Conservation (phyloP, 2,329 filamentous ascomycete species). For the Helotiales sp. region DNA sequence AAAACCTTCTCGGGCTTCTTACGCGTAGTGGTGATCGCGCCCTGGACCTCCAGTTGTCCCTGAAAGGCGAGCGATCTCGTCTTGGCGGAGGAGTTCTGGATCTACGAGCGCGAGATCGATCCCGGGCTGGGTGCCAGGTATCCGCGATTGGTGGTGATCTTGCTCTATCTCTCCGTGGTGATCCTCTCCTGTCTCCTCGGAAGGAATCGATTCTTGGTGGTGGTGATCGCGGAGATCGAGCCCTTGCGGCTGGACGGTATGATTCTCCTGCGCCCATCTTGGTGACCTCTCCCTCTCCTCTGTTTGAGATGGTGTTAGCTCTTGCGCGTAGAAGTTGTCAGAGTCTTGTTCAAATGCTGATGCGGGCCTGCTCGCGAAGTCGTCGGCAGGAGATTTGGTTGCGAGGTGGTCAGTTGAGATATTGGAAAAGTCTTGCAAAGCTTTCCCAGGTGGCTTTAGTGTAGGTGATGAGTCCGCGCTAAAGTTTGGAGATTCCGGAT, state of each 20-base stretch:
- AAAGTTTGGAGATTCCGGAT: background rate
- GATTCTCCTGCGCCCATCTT: slow-evolving; percentile 36
- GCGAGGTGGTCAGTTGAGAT: too few relatives aligned
- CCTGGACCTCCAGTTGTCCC: slow-evolving; percentile 31
- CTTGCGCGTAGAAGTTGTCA: background rate
- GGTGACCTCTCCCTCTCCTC: slow-evolving; percentile 36
- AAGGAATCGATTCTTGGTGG: slow-evolving; percentile 30
- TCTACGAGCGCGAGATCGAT: slow-evolving; percentile 33
- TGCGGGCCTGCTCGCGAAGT: too few relatives aligned
- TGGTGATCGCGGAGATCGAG: slow-evolving; percentile 25
- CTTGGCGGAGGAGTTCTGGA: slow-evolving; percentile 32
- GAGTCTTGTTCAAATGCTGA: too few relatives aligned
- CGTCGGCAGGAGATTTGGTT: too few relatives aligned
- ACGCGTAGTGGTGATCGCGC: slow-evolving; percentile 29
- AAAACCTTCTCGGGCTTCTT: slow-evolving; percentile 31
- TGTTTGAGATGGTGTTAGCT: slow-evolving; percentile 17
- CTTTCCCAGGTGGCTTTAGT: too few relatives aligned
- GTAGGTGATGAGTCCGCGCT: too few relatives aligned
- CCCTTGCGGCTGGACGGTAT: slow-evolving; percentile 32
- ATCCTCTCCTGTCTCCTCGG: slow-evolving; percentile 28
- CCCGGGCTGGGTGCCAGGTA: slow-evolving; percentile 31
- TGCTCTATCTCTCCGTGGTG: slow-evolving; percentile 26
- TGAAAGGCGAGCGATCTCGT: slow-evolving; percentile 32
- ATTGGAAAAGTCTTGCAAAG: too few relatives aligned
- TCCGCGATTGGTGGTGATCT: slow-evolving; percentile 30